These are phyloP conservation scores for Podospora tetraspora DNA, from an alignment of 495 filamentous ascomycete genomes.

Conservation along the genomic window DNA sequence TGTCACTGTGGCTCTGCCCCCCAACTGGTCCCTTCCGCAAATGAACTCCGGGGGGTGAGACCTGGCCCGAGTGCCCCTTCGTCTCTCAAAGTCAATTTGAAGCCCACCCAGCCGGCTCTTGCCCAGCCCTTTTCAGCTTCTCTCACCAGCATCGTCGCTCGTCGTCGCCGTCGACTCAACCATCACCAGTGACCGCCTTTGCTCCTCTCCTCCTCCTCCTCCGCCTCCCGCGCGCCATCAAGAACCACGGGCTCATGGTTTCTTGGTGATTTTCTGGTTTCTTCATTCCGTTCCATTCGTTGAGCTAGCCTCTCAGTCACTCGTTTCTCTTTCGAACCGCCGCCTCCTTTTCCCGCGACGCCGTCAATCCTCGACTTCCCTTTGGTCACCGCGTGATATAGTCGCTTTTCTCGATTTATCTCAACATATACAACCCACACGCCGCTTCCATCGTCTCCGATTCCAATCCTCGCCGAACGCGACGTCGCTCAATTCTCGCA, in stretches of 20 bases:
- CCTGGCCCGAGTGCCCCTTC: conserved; percentile 19
- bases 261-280: conserved; percentile 15
- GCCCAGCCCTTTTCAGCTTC: conserved; percentile 22
- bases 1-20: conserved; percentile 20
- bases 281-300: conserved; percentile 33
- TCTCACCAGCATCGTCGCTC: conserved; percentile 15
- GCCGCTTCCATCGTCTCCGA: not conserved
- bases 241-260: conserved; percentile 12
- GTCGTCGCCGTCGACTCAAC: conserved; percentile 20
- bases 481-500: not conserved
- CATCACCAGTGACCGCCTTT: conserved; percentile 10
- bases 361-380: not conserved
- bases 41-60: conserved; percentile 20
- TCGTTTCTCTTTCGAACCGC: conserved; percentile 36
- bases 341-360: conserved; percentile 6
- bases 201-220: not conserved
- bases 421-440: not conserved
- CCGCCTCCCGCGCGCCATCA: not conserved
- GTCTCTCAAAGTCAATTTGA: conserved; percentile 22
- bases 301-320: conserved; percentile 49
- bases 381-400: not conserved
- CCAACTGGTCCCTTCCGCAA: conserved; percentile 31
- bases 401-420: not conserved
- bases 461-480: not conserved
- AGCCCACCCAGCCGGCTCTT: conserved; percentile 10